Conservation (phyloP, 176 grass and related monocot genomes). For the Avena eriantha region DNA sequence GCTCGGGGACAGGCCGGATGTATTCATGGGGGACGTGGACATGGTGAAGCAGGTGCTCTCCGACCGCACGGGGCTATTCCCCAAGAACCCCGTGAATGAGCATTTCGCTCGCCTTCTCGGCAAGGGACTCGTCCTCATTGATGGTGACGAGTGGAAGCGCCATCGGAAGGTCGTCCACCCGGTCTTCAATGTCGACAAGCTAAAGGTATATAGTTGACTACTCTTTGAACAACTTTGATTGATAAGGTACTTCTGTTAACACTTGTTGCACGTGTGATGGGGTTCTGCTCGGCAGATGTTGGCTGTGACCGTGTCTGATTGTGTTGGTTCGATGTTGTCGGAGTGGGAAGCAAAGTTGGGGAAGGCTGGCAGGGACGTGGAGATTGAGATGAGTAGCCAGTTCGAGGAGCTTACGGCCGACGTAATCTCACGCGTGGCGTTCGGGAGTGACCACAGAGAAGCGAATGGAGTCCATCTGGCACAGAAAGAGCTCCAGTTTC, state of each 20-base stretch:
- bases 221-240: not conserved
- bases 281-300: constrained; percentile 30
- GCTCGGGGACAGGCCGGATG: constrained; percentile 36
- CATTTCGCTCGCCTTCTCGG: not conserved
- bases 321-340: constrained; percentile 45
- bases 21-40: constrained; percentile 34
- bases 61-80: not conserved
- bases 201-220: constrained; percentile 45
- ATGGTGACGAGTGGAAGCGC: not conserved
- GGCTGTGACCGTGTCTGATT: constrained; percentile 49
- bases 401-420: not conserved
- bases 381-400: constrained; percentile 3
- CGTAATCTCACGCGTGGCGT: not conserved
- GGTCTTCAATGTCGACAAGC: constrained; percentile 63
- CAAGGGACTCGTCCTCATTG: not conserved
- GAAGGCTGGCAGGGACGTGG: not conserved
- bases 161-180: constrained; percentile 47
- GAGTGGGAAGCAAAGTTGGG: constrained; percentile 40
- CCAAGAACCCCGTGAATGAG: not conserved
- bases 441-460: not conserved
- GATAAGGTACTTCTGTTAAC: not conserved
- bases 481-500: constrained; percentile 26
- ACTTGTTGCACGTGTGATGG: not conserved
- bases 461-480: not conserved
- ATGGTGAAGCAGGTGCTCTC: not conserved